Evolutionary conservation across 306 rosid species (phyloP).

Genomic region (Malus sylvestris): DNA sequence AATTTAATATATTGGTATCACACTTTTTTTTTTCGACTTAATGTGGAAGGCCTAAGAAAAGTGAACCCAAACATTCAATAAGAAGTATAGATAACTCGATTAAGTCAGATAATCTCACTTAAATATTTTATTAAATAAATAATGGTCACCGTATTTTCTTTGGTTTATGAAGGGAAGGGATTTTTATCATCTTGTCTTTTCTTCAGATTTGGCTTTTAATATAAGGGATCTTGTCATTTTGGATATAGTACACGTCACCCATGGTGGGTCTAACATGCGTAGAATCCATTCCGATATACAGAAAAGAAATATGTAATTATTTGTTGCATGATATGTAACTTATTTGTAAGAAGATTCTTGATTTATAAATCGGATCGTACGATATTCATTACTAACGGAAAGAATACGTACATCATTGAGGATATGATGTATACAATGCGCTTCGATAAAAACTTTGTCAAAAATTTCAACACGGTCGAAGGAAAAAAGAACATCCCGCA

Average conservation of each 20-base stretch:
- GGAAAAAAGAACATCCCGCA: accelerated
- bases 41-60: no score
- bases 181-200: no score
- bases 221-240: not conserved
- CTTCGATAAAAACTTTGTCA: accelerated
- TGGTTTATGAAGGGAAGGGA: no score
- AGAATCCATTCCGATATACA: not conserved
- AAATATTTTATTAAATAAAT: no score
- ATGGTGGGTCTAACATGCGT: not conserved
- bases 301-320: not conserved
- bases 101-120: not conserved
- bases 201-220: not conserved
- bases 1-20: no score
- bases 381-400: no score
- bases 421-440: no score
- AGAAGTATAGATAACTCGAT: no score
- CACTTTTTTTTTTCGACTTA: no score
- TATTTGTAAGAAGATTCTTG: not conserved
- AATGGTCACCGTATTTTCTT: no score
- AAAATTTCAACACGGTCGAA: no score
- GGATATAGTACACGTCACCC: not conserved
- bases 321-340: not conserved
- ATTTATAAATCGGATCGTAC: not conserved
- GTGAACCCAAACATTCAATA: not conserved
- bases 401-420: no score